Conservation (phyloP, 2,329 filamentous ascomycete genomes). For the Trichoderma simmonsii region DNA sequence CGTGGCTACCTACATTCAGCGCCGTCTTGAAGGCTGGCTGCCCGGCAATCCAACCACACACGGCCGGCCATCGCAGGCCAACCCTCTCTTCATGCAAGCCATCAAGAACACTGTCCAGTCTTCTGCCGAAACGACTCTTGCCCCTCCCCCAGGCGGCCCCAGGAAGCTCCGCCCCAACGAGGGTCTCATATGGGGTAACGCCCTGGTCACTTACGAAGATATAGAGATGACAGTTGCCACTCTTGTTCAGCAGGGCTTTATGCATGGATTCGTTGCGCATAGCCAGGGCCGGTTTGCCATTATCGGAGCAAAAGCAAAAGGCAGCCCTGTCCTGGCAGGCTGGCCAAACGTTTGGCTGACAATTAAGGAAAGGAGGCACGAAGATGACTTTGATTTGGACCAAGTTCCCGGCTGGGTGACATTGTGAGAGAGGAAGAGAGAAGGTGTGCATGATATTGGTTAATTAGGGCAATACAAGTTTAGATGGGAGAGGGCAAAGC, state of each 20-base stretch:
- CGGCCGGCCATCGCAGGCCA: conserved; percentile 43
- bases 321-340: conserved; percentile 62
- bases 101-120: conserved; percentile 44
- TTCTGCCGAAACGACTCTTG: conserved; percentile 41
- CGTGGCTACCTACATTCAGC: conserved; percentile 64
- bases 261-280: conserved; percentile 83
- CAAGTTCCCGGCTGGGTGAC: conserved; percentile 76
- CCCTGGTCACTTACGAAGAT: conserved; percentile 56
- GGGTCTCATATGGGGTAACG: conserved; percentile 63
- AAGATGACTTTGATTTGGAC: conserved; percentile 58
- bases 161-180: conserved; percentile 54
- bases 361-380: conserved; percentile 57
- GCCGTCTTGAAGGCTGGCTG: conserved; percentile 56
- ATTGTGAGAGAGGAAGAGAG: conserved; percentile 2
- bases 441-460: background rate
- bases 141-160: conserved; percentile 45
- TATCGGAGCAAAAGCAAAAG: conserved; percentile 67
- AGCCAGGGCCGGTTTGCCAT: conserved; percentile 75
- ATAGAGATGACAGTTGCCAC: conserved; percentile 76
- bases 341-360: conserved; percentile 75
- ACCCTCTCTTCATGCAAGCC: conserved; percentile 50
- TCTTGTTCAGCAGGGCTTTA: conserved; percentile 73
- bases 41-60: conserved; percentile 35
- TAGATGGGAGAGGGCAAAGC: background rate
- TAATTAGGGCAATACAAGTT: background rate